These are phyloP conservation scores for Aspergillus nomiae DNA, from an alignment of 2,329 filamentous ascomycete genomes.

Conservation along the genomic window DNA sequence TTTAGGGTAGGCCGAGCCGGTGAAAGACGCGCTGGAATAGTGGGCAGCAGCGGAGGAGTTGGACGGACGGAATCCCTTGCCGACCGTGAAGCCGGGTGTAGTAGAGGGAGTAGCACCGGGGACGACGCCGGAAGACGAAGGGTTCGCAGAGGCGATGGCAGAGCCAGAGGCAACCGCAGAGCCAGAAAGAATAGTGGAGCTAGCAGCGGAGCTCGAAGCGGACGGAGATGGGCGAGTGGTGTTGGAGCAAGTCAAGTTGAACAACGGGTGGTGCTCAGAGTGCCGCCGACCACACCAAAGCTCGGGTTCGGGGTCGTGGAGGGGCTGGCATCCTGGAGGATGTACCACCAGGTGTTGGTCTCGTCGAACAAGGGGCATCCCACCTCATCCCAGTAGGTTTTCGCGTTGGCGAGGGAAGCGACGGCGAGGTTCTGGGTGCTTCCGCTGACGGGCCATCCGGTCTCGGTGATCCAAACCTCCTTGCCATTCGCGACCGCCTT, in stretches of 20 bases:
- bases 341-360: constrained; percentile 49
- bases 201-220: not conserved
- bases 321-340: constrained; percentile 37
- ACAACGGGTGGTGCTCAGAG: constrained; percentile 41
- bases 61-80: too few species aligned
- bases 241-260: constrained; percentile 38
- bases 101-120: too few species aligned
- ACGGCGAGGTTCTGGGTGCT: constrained; percentile 62
- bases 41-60: too few species aligned
- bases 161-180: too few species aligned
- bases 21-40: too few species aligned
- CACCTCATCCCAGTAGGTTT: constrained; percentile 78
- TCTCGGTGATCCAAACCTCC: constrained; percentile 84
- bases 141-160: too few species aligned
- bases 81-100: too few species aligned
- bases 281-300: constrained; percentile 31
- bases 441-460: constrained; percentile 80
- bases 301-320: constrained; percentile 12
- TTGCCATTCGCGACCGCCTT: constrained; percentile 63
- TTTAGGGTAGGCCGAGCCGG: too few species aligned
- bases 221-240: constrained; percentile 19
- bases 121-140: too few species aligned
- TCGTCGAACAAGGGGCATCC: constrained; percentile 61
- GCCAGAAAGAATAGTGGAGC: too few species aligned
- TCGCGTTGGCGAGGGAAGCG: constrained; percentile 67